phyloP scores from a whole-genome alignment of 371 early-diverging fungal genomes.

The Phascolomyces articulosus region DNA sequence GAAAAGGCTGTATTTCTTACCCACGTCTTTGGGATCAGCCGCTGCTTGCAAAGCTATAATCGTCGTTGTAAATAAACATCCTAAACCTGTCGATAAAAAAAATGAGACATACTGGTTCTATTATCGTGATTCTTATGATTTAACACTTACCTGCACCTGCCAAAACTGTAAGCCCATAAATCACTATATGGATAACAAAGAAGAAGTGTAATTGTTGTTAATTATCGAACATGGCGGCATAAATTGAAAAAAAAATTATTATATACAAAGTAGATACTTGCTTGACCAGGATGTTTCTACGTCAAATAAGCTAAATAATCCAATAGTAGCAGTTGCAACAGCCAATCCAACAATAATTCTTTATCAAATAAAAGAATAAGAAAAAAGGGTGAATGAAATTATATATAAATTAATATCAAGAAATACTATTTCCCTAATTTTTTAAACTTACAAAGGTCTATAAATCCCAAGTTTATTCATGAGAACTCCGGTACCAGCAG shows the following conservation, averaged over 20 bases:
- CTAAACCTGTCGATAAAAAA: neutral
- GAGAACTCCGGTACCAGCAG: constrained; percentile 39
- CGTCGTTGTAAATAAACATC: constrained; percentile 38
- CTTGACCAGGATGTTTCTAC: constrained; percentile 27
- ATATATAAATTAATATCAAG: neutral
- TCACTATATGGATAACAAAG: too few relatives aligned
- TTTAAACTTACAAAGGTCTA: constrained; percentile 43
- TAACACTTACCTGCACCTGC: constrained; percentile 26
- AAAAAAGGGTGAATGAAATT: too few relatives aligned
- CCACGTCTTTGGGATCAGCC: constrained; percentile 42
- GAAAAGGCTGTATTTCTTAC: constrained; percentile 1
- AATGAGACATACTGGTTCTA: too few relatives aligned
- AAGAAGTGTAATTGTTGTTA: too few relatives aligned
- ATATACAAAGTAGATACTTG: too few relatives aligned
- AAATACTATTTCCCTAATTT: neutral
- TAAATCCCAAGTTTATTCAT: constrained; percentile 54
- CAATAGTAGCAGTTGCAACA: constrained; percentile 35
- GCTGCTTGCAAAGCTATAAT: constrained; percentile 52
- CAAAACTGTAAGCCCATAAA: constrained; percentile 44
- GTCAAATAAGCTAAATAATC: constrained; percentile 32
- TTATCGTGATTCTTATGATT: too few relatives aligned
- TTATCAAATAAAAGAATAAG: neutral
- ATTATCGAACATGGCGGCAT: too few relatives aligned
- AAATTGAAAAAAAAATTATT: too few relatives aligned
- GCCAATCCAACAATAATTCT: constrained; percentile 44